These are phyloP conservation scores for Mentha longifolia DNA, from an alignment of 257 asterid genomes.

Conservation along the genomic window DNA sequence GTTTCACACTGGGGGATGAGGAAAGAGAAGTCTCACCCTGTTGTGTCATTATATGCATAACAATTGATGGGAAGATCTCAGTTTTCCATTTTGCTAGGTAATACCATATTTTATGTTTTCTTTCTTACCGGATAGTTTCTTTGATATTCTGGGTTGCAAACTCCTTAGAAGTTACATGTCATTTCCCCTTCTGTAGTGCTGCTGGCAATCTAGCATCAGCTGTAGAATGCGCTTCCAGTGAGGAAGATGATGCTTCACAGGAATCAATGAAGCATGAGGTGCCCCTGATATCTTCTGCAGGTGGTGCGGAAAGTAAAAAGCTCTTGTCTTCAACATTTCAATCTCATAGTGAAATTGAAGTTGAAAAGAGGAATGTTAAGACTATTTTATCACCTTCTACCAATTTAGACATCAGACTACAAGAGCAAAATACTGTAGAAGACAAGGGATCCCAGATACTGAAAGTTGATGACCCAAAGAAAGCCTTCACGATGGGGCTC, in stretches of 20 bases:
- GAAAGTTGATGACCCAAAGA: constrained; percentile 44
- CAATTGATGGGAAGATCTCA: constrained; percentile 86
- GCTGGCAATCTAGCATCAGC: constrained; percentile 47
- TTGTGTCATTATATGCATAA: constrained; percentile 71
- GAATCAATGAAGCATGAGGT: constrained; percentile 37
- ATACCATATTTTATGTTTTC: constrained; percentile 24
- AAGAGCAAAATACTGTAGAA: constrained; percentile 36
- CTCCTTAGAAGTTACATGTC: constrained; percentile 24
- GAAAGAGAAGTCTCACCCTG: constrained; percentile 86
- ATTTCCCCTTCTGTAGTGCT: constrained; percentile 56
- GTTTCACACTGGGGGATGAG: constrained; percentile 62
- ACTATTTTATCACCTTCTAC: constrained; percentile 38
- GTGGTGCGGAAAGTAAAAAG: constrained; percentile 35
- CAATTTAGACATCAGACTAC: constrained; percentile 36
- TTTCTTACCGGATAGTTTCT: constrained; percentile 3
- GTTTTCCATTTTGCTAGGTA: constrained; percentile 91
- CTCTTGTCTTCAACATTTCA: constrained; percentile 34
- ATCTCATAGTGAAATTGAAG: constrained; percentile 34
- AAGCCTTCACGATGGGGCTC: constrained; percentile 20
- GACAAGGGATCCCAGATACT: constrained; percentile 40
- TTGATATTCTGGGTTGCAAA: constrained; percentile 21
- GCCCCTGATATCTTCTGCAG: constrained; percentile 44
- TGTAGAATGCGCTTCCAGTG: constrained; percentile 49
- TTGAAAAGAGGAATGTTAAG: constrained; percentile 37
- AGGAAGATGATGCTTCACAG: constrained; percentile 46